phyloP scores from a whole-genome alignment of 306 rosid species.

The Chamaecrista fasciculata region DNA sequence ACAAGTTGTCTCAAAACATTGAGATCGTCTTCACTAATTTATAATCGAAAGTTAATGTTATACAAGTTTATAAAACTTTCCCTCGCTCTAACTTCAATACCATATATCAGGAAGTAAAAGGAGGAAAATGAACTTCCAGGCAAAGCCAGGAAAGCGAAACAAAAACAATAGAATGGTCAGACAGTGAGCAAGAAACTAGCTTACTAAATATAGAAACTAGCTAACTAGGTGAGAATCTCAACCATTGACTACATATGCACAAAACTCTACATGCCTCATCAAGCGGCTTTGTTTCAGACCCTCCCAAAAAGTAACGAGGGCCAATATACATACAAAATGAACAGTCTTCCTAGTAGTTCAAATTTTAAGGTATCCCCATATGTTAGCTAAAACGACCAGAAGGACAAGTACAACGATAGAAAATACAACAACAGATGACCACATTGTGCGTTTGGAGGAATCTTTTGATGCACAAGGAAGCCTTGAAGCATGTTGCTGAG shows the following conservation, averaged over 20 bases:
- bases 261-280: slow-evolving; percentile 29
- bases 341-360: slow-evolving; percentile 31
- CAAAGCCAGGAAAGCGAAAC: no score
- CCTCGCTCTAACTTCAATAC: not conserved
- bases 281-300: not conserved
- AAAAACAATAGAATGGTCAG: not conserved
- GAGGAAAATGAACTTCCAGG: not conserved
- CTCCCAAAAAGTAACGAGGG: slow-evolving; percentile 27
- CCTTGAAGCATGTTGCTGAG: slow-evolving; percentile 26
- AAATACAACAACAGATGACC: slow-evolving; percentile 48
- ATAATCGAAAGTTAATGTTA: not conserved
- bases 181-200: not conserved
- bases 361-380: slow-evolving; percentile 45
- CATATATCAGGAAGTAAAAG: not conserved
- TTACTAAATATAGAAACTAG: not conserved
- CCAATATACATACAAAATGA: slow-evolving; percentile 21
- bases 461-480: slow-evolving; percentile 18
- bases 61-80: not conserved
- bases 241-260: slow-evolving; percentile 11
- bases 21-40: no score
- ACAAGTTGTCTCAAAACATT: no score
- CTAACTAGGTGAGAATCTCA: slow-evolving; percentile 13
- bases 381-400: slow-evolving; percentile 41
- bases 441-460: slow-evolving; percentile 28
- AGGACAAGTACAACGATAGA: slow-evolving; percentile 35